These are phyloP conservation scores for Aspergillus pseudotamarii DNA, from an alignment of 2,329 filamentous ascomycete species.

Conservation along the genomic window DNA sequence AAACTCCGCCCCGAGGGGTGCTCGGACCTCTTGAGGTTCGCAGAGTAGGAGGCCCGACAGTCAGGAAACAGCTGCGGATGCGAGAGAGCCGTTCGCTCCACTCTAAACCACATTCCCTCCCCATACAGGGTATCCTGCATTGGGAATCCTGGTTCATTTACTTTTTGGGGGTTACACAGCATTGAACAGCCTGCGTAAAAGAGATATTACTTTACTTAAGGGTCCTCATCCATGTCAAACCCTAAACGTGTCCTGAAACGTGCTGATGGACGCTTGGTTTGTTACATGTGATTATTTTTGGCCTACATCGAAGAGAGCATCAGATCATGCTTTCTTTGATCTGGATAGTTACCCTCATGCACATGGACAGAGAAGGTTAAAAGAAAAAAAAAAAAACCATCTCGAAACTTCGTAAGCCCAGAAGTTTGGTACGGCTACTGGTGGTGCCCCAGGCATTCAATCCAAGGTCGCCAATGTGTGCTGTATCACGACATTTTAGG, in stretches of 20 bases:
- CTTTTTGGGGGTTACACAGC: constrained; percentile 13
- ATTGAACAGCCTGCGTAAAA: constrained; percentile 3
- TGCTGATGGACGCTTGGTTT: background rate
- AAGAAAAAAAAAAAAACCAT: background rate
- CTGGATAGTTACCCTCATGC: background rate
- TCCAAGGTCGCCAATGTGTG: background rate
- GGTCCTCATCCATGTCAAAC: constrained; percentile 1
- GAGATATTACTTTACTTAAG: background rate
- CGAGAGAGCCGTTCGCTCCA: constrained; percentile 40
- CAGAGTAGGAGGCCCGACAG: constrained; percentile 36
- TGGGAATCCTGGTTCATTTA: constrained; percentile 16
- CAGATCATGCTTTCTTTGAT: background rate
- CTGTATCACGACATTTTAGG: constrained; percentile 8
- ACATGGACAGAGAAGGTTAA: background rate
- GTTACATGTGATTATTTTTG: background rate
- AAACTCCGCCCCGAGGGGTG: constrained; percentile 16
- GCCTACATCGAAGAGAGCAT: background rate
- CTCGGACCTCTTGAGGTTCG: constrained; percentile 29
- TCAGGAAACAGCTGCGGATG: constrained; percentile 38
- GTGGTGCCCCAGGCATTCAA: constrained; percentile 4
- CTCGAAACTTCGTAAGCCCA: background rate
- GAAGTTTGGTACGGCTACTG: background rate
- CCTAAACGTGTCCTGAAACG: constrained; percentile 4
- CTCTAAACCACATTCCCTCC: constrained; percentile 9
- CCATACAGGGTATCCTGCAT: constrained; percentile 14